Evolutionary conservation across 2,329 filamentous ascomycete species (phyloP), one percentile per base, ranked within the genome.

Genomic region (Trichophyton rubrum): DNA sequence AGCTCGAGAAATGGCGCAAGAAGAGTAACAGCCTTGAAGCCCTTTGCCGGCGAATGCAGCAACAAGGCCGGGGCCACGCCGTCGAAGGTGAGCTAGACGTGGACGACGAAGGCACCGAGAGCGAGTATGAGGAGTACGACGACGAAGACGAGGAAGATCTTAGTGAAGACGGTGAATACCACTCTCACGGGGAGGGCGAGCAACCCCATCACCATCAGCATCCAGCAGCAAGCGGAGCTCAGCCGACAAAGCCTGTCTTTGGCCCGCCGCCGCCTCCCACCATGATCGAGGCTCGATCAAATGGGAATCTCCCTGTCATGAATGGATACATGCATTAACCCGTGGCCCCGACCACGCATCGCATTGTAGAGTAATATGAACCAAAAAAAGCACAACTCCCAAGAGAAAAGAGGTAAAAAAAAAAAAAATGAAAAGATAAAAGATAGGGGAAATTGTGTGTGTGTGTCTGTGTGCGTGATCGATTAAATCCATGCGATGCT

Each of bases 1-100:
- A 89, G 65, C 80, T 91, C 59, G 89, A 96, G 65, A 84, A 87
- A 40, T 84, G 90, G 71, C 86, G 85, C 70, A 88, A 87, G 75
- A 90, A 90, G 79, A 90, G 90, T 68, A 87, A 90, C 64, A 95
- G 95, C 74, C 84, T 99, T 61, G 92, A 92, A 75, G 90, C 89
- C 71, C 88, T 97, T 68, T 96, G 95, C 75, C 88, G 93, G 64
- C 89, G 90, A 68, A 96, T 97, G 90, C 92, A 97, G 74, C 88
- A 89, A 66, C 91, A 96, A 70, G 91, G 92, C 15, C 85, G 92
- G 62, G 90, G 90, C 60, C 82, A 88, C 62, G 85, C 84, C 61
- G 79, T 83, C 75, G 81, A 78, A 60, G 80, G 78, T 64, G 82
- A 82, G 65, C 78, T 82, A 65, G 85, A 84, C 72, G 63, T 62